phyloP scores from a whole-genome alignment of 768 basidiomycete genomes.

The Kwoniella sp. region DNA sequence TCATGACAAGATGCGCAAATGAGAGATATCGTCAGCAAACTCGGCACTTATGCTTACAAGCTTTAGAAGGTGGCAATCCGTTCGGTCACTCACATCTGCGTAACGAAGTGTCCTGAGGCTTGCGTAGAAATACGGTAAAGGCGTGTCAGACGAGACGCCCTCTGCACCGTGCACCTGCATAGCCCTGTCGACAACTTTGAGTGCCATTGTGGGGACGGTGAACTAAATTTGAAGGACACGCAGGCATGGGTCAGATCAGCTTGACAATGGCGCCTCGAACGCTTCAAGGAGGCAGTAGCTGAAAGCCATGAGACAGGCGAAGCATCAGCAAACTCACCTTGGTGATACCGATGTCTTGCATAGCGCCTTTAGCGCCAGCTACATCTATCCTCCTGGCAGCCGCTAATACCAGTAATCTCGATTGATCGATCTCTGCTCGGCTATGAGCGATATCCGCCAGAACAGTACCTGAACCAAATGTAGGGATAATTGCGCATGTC shows the following conservation, averaged over 20 bases:
- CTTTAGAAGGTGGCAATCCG: too few relatives aligned
- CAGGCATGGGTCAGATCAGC: not conserved
- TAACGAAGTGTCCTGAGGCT: constrained; percentile 78
- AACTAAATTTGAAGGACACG: too few relatives aligned
- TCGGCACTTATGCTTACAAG: not conserved
- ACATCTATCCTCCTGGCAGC: constrained; percentile 93
- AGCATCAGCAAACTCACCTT: constrained; percentile 64
- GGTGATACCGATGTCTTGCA: constrained; percentile 97
- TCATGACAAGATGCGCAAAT: not conserved
- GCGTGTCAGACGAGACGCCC: constrained; percentile 86
- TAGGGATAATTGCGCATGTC: not conserved
- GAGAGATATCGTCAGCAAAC: constrained; percentile 17
- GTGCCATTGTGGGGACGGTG: constrained; percentile 87
- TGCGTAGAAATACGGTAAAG: constrained; percentile 76
- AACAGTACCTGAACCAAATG: constrained; percentile 67
- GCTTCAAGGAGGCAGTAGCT: not conserved
- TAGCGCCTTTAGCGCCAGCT: constrained; percentile 83
- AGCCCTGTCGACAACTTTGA: constrained; percentile 85
- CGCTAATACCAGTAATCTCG: constrained; percentile 83
- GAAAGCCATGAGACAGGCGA: not conserved
- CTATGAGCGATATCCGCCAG: constrained; percentile 87
- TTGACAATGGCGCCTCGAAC: constrained; percentile 7
- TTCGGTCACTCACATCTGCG: constrained; percentile 55
- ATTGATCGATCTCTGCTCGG: constrained; percentile 87
- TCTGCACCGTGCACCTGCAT: constrained; percentile 98